A percentile compares a stretch with the other conserved stretches of the same genome.
Conservation (phyloP, 2,329 filamentous ascomycete genomes). For the Cytospora schulzeri region DNA sequence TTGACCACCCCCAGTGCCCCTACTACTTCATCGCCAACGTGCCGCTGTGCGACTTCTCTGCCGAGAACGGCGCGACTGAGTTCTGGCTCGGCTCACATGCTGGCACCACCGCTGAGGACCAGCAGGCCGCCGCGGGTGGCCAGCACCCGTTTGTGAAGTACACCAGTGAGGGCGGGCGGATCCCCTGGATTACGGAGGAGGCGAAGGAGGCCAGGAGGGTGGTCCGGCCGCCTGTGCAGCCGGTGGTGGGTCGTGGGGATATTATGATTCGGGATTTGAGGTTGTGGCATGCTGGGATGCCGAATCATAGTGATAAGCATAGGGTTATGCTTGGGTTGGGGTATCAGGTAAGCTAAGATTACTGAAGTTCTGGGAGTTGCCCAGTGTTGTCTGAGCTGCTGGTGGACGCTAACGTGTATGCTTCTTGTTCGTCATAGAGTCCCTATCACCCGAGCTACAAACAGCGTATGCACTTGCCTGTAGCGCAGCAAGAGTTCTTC, state of each 20-base stretch:
- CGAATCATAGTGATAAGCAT: conserved; percentile 33
- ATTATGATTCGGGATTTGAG: conserved; percentile 37
- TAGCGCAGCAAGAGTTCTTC: conserved; percentile 29
- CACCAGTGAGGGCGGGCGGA: conserved; percentile 17
- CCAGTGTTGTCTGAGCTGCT: not conserved
- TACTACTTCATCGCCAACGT: conserved; percentile 45
- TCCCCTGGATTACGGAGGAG: conserved; percentile 27
- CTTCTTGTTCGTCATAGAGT: conserved; percentile 16
- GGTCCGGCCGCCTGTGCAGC: conserved; percentile 35
- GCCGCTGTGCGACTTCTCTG: conserved; percentile 40
- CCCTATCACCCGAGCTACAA: conserved; percentile 30
- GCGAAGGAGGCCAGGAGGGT: conserved; percentile 30
- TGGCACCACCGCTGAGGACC: conserved; percentile 36
- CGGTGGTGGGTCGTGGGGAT: conserved; percentile 32
- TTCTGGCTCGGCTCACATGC: conserved; percentile 46
- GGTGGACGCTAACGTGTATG: not conserved
- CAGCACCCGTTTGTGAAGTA: conserved; percentile 5
- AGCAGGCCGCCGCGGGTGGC: conserved; percentile 34
- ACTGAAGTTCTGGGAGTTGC: too few species aligned
- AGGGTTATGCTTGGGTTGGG: conserved; percentile 36
- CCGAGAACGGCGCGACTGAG: conserved; percentile 41
- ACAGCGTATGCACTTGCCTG: conserved; percentile 30
- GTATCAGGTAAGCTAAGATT: conserved; percentile 30
- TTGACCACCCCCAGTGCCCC: conserved; percentile 40
- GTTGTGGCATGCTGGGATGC: conserved; percentile 40